Percentiles rank a stretch among this genome's conserved stretches.
These are phyloP conservation scores for Cupressus sempervirens DNA, from an alignment of 75 land plant genomes.

Conservation along the genomic window DNA sequence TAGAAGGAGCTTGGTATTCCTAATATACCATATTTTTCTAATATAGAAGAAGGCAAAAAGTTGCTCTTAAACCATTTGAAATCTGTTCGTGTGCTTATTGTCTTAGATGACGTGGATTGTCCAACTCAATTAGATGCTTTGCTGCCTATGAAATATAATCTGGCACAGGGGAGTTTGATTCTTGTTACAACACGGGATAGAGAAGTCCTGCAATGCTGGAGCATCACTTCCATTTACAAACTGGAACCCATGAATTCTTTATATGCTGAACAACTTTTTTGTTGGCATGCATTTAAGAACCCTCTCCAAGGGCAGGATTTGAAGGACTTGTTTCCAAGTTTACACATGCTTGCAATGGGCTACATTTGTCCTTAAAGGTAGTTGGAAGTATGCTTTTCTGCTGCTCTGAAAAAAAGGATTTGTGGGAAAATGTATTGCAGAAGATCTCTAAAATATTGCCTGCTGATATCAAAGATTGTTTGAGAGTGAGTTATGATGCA, in stretches of 20 bases:
- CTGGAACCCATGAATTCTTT: neutral
- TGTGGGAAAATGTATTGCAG: too few relatives aligned
- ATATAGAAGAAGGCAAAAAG: neutral
- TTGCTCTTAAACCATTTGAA: neutral
- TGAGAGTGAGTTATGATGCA: too few relatives aligned
- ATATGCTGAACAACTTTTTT: neutral
- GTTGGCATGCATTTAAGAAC: neutral
- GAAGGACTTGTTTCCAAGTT: neutral
- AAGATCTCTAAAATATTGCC: too few relatives aligned
- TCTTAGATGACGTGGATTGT: too few relatives aligned
- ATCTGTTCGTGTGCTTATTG: too few relatives aligned
- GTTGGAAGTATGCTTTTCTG: neutral
- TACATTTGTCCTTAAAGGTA: neutral
- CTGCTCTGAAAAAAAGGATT: too few relatives aligned
- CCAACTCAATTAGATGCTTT: too few relatives aligned
- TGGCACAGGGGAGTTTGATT: too few relatives aligned
- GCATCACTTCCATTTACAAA: neutral
- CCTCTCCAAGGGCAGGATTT: neutral
- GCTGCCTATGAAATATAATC: too few relatives aligned
- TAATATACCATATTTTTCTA: neutral
- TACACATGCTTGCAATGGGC: neutral
- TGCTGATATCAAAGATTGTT: too few relatives aligned
- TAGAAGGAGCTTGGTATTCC: neutral
- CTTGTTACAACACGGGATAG: too few relatives aligned
- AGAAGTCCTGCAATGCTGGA: too few relatives aligned